Evolutionary conservation across 257 asterid species (phyloP).

Genomic region (Solanum pinnatisectum): DNA sequence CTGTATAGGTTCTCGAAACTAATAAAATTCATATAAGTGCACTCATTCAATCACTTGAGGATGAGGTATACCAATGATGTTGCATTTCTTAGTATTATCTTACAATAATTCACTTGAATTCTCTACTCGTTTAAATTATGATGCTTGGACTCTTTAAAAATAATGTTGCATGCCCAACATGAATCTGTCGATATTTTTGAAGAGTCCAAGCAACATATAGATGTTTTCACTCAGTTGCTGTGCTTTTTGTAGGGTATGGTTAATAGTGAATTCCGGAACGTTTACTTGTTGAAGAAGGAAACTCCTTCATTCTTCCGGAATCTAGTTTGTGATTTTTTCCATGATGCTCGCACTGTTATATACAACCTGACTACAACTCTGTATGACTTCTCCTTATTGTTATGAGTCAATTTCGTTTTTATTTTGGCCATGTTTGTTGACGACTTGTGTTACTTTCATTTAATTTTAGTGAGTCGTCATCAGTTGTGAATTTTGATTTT

Average conservation of each 20-base stretch:
- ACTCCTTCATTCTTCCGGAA: conserved; percentile 29
- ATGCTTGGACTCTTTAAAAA: background rate
- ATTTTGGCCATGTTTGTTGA: background rate
- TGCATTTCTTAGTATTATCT: background rate
- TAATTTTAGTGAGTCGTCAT: conserved; percentile 13
- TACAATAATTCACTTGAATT: no score
- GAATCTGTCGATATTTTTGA: no score
- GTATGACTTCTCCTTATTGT: background rate
- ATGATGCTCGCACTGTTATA: conserved; percentile 9
- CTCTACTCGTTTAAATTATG: no score
- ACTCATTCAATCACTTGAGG: background rate
- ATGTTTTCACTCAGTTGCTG: no score
- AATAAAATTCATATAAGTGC: background rate
- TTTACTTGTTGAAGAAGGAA: conserved; percentile 25
- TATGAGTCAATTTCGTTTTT: background rate
- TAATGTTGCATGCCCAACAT: background rate
- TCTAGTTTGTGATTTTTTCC: conserved; percentile 17
- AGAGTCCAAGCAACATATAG: no score
- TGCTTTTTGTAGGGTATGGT: conserved; percentile 21
- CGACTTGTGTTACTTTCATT: background rate
- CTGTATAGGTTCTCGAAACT: background rate
- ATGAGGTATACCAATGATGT: background rate
- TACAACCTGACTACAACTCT: conserved; percentile 7
- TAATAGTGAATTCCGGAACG: conserved; percentile 16
- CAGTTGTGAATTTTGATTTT: conserved; percentile 13